Percentiles rank a stretch among this genome's conserved stretches.
These are phyloP conservation scores for Cardamine occulta DNA, from an alignment of 345 rosid genomes.

Conservation along the genomic window DNA sequence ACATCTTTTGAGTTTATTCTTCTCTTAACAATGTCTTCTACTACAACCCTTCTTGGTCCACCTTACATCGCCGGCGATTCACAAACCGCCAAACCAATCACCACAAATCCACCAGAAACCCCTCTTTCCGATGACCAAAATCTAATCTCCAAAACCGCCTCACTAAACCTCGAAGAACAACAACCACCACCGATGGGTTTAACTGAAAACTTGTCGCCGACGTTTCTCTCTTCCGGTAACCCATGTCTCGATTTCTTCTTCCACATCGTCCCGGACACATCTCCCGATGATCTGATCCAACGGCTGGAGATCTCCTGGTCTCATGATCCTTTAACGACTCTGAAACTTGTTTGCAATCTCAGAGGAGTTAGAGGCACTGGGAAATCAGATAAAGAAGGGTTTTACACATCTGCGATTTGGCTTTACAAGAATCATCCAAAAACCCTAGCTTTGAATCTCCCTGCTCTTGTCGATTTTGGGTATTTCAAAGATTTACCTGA, in stretches of 20 bases:
- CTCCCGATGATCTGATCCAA: slow-evolving; percentile 34
- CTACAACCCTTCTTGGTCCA: too few relatives aligned
- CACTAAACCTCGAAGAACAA: slow-evolving; percentile 29
- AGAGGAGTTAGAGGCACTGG: slow-evolving; percentile 75
- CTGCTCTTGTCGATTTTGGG: slow-evolving; percentile 52
- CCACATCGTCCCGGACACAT: slow-evolving; percentile 61
- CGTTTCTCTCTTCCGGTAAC: slow-evolving; percentile 53
- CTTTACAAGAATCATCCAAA: slow-evolving; percentile 58
- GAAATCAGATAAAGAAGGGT: slow-evolving; percentile 72
- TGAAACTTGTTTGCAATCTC: slow-evolving; percentile 65
- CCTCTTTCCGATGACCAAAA: slow-evolving; percentile 15
- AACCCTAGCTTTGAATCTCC: slow-evolving; percentile 60
- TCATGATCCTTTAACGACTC: slow-evolving; percentile 55
- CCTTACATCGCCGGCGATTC: too few relatives aligned
- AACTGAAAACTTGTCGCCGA: slow-evolving; percentile 53
- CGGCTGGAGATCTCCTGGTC: slow-evolving; percentile 54
- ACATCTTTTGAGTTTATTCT: too few relatives aligned
- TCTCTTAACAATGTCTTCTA: too few relatives aligned
- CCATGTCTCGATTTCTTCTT: slow-evolving; percentile 78
- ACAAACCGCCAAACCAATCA: too few relatives aligned
- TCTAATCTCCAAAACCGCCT: slow-evolving; percentile 13
- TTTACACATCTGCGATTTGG: slow-evolving; percentile 60
- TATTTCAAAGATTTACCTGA: slow-evolving; percentile 69
- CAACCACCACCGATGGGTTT: slow-evolving; percentile 44
- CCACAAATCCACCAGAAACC: not conserved